phyloP scores from a whole-genome alignment of 768 basidiomycete species.

The Boletus rubescentipes region DNA sequence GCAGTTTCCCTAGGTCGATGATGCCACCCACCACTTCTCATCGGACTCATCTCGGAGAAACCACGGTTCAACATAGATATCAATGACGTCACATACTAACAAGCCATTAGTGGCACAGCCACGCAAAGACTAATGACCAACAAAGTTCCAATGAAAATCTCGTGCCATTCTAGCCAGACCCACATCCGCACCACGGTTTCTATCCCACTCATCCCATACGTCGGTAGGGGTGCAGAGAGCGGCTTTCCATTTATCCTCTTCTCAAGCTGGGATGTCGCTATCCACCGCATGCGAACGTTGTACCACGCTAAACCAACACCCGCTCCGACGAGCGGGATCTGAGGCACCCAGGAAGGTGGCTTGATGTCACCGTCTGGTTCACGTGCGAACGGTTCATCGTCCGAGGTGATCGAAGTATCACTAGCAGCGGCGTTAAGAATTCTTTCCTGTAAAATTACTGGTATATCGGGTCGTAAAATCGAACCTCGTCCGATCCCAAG shows the following conservation, averaged over 20 bases:
- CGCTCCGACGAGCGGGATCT: constrained; percentile 64
- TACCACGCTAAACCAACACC: constrained; percentile 69
- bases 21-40: no score
- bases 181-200: constrained; percentile 46
- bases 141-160: background rate
- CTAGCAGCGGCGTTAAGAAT: background rate
- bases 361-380: constrained; percentile 36
- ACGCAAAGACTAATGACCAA: constrained; percentile 2
- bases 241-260: background rate
- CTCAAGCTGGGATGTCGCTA: constrained; percentile 35
- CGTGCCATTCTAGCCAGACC: constrained; percentile 37
- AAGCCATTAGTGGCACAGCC: no score
- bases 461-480: constrained; percentile 60
- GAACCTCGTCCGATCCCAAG: constrained; percentile 75
- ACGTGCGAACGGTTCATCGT: constrained; percentile 35
- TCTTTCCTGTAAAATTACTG: constrained; percentile 35
- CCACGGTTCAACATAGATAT: no score
- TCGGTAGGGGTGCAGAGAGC: constrained; percentile 5
- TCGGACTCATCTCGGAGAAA: no score
- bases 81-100: constrained; percentile 1
- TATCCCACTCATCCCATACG: constrained; percentile 36
- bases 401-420: constrained; percentile 18
- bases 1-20: no score
- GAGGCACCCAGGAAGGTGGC: constrained; percentile 34
- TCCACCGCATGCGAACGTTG: constrained; percentile 50